Conservation (phyloP, 1,139 yeast species). For the Scheffersomyces segobiensis region DNA sequence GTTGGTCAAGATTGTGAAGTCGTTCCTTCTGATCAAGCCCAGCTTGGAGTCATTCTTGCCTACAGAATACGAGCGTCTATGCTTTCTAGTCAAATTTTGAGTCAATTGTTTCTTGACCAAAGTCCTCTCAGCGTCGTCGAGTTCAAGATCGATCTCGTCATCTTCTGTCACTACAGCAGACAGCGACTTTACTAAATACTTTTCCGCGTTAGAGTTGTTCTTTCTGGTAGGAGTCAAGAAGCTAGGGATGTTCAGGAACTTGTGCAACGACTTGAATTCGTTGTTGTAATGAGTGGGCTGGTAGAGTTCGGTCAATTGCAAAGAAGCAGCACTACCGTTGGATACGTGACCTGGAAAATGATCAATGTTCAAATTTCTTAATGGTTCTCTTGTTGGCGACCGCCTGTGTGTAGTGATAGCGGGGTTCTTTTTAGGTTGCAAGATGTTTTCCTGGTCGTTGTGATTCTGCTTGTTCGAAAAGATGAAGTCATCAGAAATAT, state of each 20-base stretch:
- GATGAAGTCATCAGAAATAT: background rate
- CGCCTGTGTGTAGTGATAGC: constrained; percentile 10
- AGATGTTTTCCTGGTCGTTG: constrained; percentile 46
- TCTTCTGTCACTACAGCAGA: constrained; percentile 13
- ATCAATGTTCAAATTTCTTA: constrained; percentile 31
- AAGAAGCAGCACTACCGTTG: constrained; percentile 7
- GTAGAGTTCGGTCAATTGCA: constrained; percentile 31
- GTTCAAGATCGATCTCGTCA: constrained; percentile 19
- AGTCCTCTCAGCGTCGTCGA: constrained; percentile 29
- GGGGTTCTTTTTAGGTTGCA: constrained; percentile 37
- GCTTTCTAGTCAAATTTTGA: constrained; percentile 16
- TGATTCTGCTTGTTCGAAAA: constrained; percentile 27
- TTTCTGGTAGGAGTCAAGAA: constrained; percentile 37
- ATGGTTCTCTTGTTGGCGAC: constrained; percentile 26
- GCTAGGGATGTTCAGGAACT: constrained; percentile 31
- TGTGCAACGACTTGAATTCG: constrained; percentile 37
- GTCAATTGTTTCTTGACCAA: constrained; percentile 13
- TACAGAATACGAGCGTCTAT: constrained; percentile 39
- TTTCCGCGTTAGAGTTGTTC: constrained; percentile 12
- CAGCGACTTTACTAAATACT: constrained; percentile 26
- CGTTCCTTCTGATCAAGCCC: constrained; percentile 34
- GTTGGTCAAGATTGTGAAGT: constrained; percentile 19
- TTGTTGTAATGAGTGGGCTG: constrained; percentile 34
- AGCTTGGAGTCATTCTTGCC: constrained; percentile 42
- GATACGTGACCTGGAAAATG: constrained; percentile 37